Percentiles rank a stretch among this genome's conserved stretches.
These are phyloP conservation scores for Senna siamea DNA, from an alignment of 306 rosid species.

Conservation along the genomic window DNA sequence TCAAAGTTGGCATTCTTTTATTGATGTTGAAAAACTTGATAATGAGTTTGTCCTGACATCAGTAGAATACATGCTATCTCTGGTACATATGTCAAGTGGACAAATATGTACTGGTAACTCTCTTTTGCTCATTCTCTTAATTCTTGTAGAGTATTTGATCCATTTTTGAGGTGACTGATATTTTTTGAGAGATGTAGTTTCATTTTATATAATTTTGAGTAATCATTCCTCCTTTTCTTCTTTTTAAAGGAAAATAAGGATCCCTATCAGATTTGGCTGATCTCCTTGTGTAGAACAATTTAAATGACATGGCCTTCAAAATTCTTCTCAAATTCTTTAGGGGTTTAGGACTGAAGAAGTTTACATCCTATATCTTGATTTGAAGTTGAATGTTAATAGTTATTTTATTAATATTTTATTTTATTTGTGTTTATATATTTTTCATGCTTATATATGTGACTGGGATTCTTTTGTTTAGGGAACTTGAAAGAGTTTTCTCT, in stretches of 20 bases:
- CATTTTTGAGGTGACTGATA: constrained; percentile 7
- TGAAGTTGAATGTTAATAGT: neutral
- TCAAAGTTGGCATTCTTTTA: constrained; percentile 53
- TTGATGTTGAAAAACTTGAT: constrained; percentile 79
- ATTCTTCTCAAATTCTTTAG: constrained; percentile 77
- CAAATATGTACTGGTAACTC: constrained; percentile 72
- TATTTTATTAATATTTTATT: neutral
- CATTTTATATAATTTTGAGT: constrained; percentile 22
- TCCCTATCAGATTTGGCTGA: constrained; percentile 74
- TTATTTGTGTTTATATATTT: neutral
- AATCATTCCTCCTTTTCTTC: constrained; percentile 1
- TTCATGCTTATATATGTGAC: constrained; percentile 34
- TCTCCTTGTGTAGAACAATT: constrained; percentile 71
- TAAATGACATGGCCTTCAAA: constrained; percentile 77
- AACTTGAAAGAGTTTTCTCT: constrained; percentile 74
- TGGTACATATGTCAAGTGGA: constrained; percentile 72
- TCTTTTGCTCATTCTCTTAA: constrained; percentile 12
- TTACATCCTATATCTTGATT: constrained; percentile 10
- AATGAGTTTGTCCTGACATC: constrained; percentile 81
- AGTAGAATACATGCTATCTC: constrained; percentile 80
- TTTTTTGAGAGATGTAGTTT: too few species aligned
- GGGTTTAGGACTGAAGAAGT: constrained; percentile 88
- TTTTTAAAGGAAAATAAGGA: constrained; percentile 59
- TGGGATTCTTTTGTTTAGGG: constrained; percentile 58
- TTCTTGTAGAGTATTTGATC: constrained; percentile 7